Evolutionary conservation across 2,329 filamentous ascomycete species (phyloP).

Genomic region (Aspergillus melleus): DNA sequence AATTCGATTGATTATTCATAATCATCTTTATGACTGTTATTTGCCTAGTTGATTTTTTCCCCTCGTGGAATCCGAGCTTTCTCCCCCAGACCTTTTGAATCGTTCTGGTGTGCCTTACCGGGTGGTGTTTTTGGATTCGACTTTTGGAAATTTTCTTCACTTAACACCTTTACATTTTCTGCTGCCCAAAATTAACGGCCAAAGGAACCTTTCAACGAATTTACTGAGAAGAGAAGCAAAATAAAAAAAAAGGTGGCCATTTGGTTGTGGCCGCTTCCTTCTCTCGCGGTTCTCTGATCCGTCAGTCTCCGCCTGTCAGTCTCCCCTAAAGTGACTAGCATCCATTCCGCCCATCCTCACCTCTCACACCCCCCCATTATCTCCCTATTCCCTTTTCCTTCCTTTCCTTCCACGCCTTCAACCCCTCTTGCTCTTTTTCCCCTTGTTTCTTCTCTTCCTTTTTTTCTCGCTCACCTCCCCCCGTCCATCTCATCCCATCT

Average conservation of each 20-base stretch:
- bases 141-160: too few relatives aligned
- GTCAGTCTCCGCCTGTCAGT: conserved; percentile 25
- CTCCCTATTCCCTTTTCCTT: conserved; percentile 29
- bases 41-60: too few relatives aligned
- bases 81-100: too few relatives aligned
- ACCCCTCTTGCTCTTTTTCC: conserved; percentile 14
- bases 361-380: conserved; percentile 30
- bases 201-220: neutral
- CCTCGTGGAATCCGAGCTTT: too few relatives aligned
- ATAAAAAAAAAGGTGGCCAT: neutral
- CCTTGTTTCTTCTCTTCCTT: conserved; percentile 21
- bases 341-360: conserved; percentile 27
- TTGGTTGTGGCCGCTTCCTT: conserved; percentile 11
- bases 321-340: conserved; percentile 19
- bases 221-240: neutral
- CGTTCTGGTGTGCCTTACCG: too few relatives aligned
- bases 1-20: neutral
- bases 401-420: conserved; percentile 17
- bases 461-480: conserved; percentile 20
- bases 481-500: conserved; percentile 14
- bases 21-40: neutral
- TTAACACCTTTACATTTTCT: too few relatives aligned
- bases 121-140: too few relatives aligned
- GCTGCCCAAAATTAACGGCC: too few relatives aligned
- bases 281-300: conserved; percentile 17